phyloP scores from a whole-genome alignment of 345 rosid species.

The Populus simonii region DNA sequence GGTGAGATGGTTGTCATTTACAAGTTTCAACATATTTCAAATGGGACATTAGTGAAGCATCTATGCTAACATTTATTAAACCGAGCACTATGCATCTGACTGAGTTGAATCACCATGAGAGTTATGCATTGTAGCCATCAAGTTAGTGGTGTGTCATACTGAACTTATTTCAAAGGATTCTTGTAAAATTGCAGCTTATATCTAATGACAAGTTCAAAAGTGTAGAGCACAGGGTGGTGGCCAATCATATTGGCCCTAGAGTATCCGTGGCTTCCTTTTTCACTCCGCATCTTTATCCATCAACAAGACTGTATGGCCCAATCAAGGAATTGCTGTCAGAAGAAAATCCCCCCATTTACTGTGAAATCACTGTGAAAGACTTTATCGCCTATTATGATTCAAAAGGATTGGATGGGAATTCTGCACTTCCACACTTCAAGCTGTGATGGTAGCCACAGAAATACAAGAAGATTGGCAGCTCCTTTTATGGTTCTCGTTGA shows the following conservation, averaged over 20 bases:
- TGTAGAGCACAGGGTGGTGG: slow-evolving; percentile 16
- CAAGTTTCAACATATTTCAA: too few relatives aligned
- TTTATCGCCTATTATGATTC: background rate
- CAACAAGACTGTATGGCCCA: slow-evolving; percentile 10
- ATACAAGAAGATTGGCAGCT: background rate
- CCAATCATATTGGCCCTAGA: slow-evolving; percentile 9
- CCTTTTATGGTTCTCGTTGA: background rate
- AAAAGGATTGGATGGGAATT: slow-evolving; percentile 4
- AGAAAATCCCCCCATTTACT: slow-evolving; percentile 9
- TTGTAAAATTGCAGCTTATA: slow-evolving; percentile 12
- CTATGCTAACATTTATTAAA: background rate
- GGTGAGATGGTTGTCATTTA: too few relatives aligned
- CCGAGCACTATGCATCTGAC: background rate
- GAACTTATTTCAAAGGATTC: background rate
- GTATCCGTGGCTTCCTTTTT: slow-evolving; percentile 15
- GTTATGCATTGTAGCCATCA: too few relatives aligned
- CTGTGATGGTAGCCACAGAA: background rate
- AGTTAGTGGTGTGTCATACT: background rate
- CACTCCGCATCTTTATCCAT: background rate
- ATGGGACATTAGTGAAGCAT: background rate
- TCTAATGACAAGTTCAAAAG: slow-evolving; percentile 20
- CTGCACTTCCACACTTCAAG: slow-evolving; percentile 14
- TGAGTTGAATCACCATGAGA: background rate
- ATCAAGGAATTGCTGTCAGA: slow-evolving; percentile 19
- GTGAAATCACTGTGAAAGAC: slow-evolving; percentile 14